A percentile compares a stretch with the other conserved stretches of the same genome.
Conservation (phyloP, 805 yeast species). For the Saccharomycopsis lassenensis region DNA sequence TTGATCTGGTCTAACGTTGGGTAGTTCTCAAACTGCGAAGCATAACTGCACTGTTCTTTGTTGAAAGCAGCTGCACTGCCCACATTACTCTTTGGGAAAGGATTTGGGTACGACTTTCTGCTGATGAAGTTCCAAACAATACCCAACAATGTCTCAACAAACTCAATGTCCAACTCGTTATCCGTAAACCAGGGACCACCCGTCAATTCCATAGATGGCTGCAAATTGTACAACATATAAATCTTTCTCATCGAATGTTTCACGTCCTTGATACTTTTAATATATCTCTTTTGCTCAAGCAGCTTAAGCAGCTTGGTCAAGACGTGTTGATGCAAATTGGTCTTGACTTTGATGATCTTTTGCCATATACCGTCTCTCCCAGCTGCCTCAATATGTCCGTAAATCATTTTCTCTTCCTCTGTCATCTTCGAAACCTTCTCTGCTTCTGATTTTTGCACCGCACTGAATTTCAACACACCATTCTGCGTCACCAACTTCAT, state of each 20-base stretch:
- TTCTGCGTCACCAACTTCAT: slow-evolving; percentile 45
- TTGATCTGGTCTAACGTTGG: slow-evolving; percentile 67
- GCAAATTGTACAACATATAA: slow-evolving; percentile 87
- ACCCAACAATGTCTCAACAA: slow-evolving; percentile 71
- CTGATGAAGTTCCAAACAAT: slow-evolving; percentile 86
- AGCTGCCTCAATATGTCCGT: slow-evolving; percentile 82
- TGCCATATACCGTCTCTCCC: slow-evolving; percentile 97
- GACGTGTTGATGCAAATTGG: slow-evolving; percentile 87
- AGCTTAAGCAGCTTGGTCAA: slow-evolving; percentile 73
- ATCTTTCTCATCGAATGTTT: slow-evolving; percentile 91
- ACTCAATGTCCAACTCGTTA: slow-evolving; percentile 87
- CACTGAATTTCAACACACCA: slow-evolving; percentile 62
- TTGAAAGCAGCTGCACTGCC: slow-evolving; percentile 19
- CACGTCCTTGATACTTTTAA: slow-evolving; percentile 84
- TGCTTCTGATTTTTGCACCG: slow-evolving; percentile 66
- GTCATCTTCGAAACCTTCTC: slow-evolving; percentile 65
- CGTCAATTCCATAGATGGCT: slow-evolving; percentile 90
- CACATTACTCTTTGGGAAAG: slow-evolving; percentile 14
- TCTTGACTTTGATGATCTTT: slow-evolving; percentile 76
- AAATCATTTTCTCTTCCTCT: slow-evolving; percentile 83
- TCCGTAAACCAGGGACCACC: slow-evolving; percentile 99
- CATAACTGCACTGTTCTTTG: slow-evolving; percentile 30
- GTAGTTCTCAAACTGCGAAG: slow-evolving; percentile 48
- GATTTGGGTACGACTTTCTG: slow-evolving; percentile 55
- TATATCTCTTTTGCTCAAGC: slow-evolving; percentile 68